Conservation (phyloP, 768 basidiomycete species). For the Sporobolomyces roseus region DNA sequence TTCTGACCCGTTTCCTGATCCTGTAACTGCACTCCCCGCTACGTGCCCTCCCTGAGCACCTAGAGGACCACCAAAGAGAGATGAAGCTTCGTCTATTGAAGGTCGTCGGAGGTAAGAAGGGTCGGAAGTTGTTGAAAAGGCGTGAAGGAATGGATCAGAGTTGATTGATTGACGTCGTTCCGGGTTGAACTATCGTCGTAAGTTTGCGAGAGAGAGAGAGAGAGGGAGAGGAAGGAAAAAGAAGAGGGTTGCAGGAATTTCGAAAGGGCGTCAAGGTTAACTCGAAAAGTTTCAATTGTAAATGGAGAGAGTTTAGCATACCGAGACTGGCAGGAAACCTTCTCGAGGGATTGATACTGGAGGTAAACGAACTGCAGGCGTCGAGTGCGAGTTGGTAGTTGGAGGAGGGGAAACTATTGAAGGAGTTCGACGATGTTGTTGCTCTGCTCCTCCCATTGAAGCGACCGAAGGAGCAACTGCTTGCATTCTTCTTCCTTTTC, state of each 20-base stretch:
- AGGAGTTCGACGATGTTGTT: constrained; percentile 3
- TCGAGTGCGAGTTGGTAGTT: too few species aligned
- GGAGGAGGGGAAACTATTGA: too few species aligned
- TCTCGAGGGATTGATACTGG: constrained; percentile 10
- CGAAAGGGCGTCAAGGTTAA: too few species aligned
- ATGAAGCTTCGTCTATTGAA: not conserved
- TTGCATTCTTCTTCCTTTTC: not conserved
- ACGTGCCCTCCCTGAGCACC: not conserved
- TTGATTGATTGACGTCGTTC: constrained; percentile 29
- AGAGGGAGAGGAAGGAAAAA: not conserved
- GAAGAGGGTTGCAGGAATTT: not conserved
- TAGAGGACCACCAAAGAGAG: not conserved
- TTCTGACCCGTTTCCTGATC: not conserved
- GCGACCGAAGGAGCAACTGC: constrained; percentile 12
- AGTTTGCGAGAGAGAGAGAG: too few species aligned
- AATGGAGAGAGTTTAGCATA: too few species aligned
- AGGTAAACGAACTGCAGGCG: constrained; percentile 17
- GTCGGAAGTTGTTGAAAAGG: constrained; percentile 24
- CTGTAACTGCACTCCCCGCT: not conserved
- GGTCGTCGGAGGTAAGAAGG: not conserved
- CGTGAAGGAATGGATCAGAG: constrained; percentile 40
- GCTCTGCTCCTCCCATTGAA: constrained; percentile 1
- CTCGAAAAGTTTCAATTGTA: not conserved
- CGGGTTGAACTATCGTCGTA: constrained; percentile 9
- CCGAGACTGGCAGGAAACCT: constrained; percentile 6